These are phyloP conservation scores for Asclepias syriaca DNA, from an alignment of 257 asterid genomes.

Conservation along the genomic window DNA sequence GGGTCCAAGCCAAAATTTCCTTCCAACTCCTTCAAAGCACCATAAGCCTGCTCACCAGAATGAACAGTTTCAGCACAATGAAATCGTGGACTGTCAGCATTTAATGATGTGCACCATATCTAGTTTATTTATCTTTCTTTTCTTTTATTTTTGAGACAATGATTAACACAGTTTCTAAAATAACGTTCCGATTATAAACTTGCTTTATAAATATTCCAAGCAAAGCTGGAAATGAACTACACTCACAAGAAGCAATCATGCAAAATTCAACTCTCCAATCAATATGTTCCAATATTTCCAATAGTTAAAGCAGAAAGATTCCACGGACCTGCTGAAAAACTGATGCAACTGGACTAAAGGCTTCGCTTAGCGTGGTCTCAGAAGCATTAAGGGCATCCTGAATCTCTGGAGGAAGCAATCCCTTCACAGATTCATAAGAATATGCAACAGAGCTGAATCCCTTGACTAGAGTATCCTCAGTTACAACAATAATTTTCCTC, in stretches of 20 bases:
- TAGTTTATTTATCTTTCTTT: too few species aligned
- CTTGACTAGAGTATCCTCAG: constrained; percentile 50
- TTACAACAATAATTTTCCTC: constrained; percentile 40
- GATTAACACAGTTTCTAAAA: neutral
- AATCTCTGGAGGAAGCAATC: constrained; percentile 58
- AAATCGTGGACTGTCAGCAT: neutral
- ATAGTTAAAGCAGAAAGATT: neutral
- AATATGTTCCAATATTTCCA: neutral
- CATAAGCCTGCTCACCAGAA: constrained; percentile 46
- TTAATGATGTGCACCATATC: neutral
- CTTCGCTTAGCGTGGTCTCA: constrained; percentile 35
- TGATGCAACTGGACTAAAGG: constrained; percentile 47
- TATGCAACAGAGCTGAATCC: constrained; percentile 55
- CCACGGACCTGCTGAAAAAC: constrained; percentile 57
- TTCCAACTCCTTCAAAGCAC: constrained; percentile 57
- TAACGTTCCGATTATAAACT: neutral
- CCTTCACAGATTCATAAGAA: constrained; percentile 60
- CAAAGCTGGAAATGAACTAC: neutral
- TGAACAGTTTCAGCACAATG: constrained; percentile 10
- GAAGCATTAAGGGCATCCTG: constrained; percentile 48
- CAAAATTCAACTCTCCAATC: neutral
- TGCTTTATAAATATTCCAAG: neutral
- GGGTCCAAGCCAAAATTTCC: constrained; percentile 69
- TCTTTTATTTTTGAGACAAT: neutral
- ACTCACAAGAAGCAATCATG: constrained; percentile 3